Evolutionary conservation across 1,284 basidiomycete species (phyloP).

Genomic region (Schizophyllum amplum): DNA sequence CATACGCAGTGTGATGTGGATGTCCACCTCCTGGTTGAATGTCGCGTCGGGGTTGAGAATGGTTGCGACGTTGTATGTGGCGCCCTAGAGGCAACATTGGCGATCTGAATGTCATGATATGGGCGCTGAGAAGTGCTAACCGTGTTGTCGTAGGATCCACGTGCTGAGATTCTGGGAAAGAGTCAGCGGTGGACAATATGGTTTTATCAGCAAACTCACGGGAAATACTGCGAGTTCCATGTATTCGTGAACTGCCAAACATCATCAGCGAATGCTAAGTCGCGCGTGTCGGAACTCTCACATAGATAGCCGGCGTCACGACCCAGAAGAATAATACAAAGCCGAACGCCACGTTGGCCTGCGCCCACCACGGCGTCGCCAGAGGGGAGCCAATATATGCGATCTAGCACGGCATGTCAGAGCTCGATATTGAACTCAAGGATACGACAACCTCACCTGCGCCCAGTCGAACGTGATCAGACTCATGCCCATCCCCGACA

Average conservation of each 20-base stretch:
- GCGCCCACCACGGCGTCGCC: conserved; percentile 66
- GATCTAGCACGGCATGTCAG: conserved; percentile 20
- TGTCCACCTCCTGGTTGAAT: too few species aligned
- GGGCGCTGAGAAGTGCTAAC: too few species aligned
- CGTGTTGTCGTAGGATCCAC: conserved; percentile 51
- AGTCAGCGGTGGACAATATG: conserved; percentile 1
- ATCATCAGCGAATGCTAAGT: neutral
- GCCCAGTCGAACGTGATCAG: conserved; percentile 70
- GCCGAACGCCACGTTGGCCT: conserved; percentile 74
- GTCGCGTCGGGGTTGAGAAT: conserved; percentile 42
- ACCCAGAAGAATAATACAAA: conserved; percentile 70
- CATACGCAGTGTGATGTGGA: too few species aligned
- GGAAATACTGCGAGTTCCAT: conserved; percentile 42
- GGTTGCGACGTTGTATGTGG: conserved; percentile 45
- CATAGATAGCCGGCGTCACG: conserved; percentile 7
- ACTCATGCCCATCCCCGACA: conserved; percentile 72
- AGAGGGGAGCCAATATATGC: conserved; percentile 44
- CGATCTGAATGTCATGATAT: too few species aligned
- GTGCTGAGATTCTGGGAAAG: conserved; percentile 42
- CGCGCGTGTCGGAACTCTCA: neutral
- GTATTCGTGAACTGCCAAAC: conserved; percentile 43
- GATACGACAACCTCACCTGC: conserved; percentile 36
- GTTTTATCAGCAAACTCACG: conserved; percentile 25
- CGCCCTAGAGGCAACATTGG: too few species aligned
- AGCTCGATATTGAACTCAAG: neutral